Evolutionary conservation across 441 rosid species (phyloP).

Genomic region (Erysimum cheiri): DNA sequence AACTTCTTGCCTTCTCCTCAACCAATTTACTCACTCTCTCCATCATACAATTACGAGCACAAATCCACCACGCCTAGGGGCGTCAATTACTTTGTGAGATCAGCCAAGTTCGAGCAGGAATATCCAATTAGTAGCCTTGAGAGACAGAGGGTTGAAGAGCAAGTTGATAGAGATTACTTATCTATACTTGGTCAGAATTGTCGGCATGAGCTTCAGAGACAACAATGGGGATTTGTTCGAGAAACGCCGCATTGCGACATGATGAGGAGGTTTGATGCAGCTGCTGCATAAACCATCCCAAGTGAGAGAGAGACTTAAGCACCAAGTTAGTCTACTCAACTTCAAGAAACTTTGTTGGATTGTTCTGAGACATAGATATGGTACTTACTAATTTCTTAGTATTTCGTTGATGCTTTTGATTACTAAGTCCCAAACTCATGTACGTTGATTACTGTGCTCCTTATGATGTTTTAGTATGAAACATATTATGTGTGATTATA

Average conservation of each 20-base stretch:
- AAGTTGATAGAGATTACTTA: constrained; percentile 79
- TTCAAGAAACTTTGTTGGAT: constrained; percentile 32
- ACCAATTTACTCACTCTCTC: constrained; percentile 72
- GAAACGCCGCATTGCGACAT: constrained; percentile 94
- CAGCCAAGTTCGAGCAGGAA: constrained; percentile 77
- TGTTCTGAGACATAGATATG: constrained; percentile 13
- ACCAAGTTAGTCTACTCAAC: background rate
- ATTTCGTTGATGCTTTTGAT: constrained; percentile 29
- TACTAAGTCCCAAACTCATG: constrained; percentile 6
- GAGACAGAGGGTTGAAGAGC: constrained; percentile 61
- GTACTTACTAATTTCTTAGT: constrained; percentile 20
- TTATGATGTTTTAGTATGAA: constrained; percentile 31
- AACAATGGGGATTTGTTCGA: constrained; percentile 89
- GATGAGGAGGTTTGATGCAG: constrained; percentile 66
- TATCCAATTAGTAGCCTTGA: constrained; percentile 57
- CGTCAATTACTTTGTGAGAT: constrained; percentile 80
- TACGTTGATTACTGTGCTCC: constrained; percentile 33
- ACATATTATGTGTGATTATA: constrained; percentile 39
- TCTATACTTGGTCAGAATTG: constrained; percentile 72
- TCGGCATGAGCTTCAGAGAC: constrained; percentile 80
- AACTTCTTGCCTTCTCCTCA: constrained; percentile 79
- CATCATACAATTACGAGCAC: constrained; percentile 76
- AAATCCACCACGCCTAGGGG: constrained; percentile 71
- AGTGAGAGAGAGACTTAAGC: background rate
- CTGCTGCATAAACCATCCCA: constrained; percentile 42